A percentile compares a stretch with the other conserved stretches of the same genome.
phyloP scores from a whole-genome alignment of 2,329 filamentous ascomycete species.

The Sclerotinia glacialis region DNA sequence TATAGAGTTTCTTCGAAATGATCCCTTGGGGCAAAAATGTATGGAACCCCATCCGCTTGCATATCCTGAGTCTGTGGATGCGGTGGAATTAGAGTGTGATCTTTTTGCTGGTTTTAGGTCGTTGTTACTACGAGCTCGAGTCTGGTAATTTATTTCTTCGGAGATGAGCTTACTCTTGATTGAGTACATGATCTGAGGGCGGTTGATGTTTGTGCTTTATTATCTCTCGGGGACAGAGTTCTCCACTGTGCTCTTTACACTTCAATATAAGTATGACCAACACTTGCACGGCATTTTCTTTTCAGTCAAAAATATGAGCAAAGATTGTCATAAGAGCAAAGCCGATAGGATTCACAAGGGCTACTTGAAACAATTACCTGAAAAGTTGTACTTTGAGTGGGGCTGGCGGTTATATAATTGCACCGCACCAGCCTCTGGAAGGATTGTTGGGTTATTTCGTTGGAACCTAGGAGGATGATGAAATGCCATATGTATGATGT shows the following conservation, averaged over 20 bases:
- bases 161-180: too few species aligned
- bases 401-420: not conserved
- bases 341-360: not conserved
- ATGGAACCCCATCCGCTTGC: not conserved
- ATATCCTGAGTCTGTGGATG: not conserved
- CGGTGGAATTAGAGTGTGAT: not conserved
- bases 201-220: not conserved
- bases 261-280: not conserved
- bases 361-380: not conserved
- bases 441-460: not conserved
- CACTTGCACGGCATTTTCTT: not conserved
- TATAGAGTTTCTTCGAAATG: not conserved
- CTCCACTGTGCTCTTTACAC: not conserved
- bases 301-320: not conserved
- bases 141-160: not conserved
- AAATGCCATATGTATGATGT: not conserved
- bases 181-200: too few species aligned
- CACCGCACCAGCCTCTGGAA: not conserved
- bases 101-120: not conserved
- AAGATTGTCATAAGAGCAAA: not conserved
- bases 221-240: not conserved
- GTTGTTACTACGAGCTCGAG: conserved; percentile 1
- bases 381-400: not conserved
- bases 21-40: not conserved
- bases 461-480: not conserved